phyloP scores from a whole-genome alignment of 805 yeast species.

The Kluyveromyces wickerhamii region DNA sequence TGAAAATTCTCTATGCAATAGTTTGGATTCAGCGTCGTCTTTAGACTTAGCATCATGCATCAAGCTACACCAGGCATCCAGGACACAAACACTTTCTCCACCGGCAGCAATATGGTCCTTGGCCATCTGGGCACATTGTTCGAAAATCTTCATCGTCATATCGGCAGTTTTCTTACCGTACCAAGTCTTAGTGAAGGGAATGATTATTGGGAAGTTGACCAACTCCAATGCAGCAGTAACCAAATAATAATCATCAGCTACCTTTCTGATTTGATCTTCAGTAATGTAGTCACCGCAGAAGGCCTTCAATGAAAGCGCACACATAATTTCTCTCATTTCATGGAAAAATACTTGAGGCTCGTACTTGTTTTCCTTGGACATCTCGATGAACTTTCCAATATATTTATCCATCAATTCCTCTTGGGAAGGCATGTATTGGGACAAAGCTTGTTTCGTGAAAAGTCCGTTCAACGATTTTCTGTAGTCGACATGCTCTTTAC shows the following conservation, averaged over 20 bases:
- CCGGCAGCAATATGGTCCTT: conserved; percentile 71
- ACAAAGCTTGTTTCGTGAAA: conserved; percentile 77
- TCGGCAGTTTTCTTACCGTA: conserved; percentile 92
- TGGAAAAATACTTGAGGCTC: conserved; percentile 73
- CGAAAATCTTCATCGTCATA: conserved; percentile 88
- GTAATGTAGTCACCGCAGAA: conserved; percentile 95
- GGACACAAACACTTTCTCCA: conserved; percentile 75
- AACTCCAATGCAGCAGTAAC: conserved; percentile 95
- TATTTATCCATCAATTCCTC: conserved; percentile 81
- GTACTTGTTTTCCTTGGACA: conserved; percentile 45
- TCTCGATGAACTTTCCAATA: conserved; percentile 53
- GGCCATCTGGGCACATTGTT: conserved; percentile 78
- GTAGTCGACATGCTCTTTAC: conserved; percentile 91
- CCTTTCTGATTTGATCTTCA: conserved; percentile 76
- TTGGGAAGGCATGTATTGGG: conserved; percentile 74
- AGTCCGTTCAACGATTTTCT: conserved; percentile 84
- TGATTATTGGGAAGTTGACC: conserved; percentile 93
- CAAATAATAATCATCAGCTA: conserved; percentile 87
- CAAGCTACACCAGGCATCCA: conserved; percentile 90
- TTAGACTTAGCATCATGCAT: conserved; percentile 62
- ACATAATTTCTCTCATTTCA: conserved; percentile 90
- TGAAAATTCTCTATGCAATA: conserved; percentile 71
- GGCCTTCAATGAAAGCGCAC: conserved; percentile 87
- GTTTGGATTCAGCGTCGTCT: conserved; percentile 45
- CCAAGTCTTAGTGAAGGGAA: conserved; percentile 97